Conservation (phyloP, 805 yeast genomes). For the Cyberlindnera nakhonratchasimensis region DNA sequence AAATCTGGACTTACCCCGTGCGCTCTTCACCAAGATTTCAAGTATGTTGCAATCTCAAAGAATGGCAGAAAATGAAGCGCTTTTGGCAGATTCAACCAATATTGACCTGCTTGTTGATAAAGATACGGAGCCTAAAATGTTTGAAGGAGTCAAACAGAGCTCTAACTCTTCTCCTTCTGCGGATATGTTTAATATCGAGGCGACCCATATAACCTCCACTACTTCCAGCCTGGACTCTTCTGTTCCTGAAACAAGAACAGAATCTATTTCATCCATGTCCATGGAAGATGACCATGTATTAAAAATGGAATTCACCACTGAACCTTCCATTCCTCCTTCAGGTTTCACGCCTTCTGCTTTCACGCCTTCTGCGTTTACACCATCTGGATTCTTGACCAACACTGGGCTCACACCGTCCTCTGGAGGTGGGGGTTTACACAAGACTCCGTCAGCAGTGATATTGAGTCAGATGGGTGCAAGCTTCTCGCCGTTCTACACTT, state of each 20-base stretch:
- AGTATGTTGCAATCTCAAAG: slow-evolving; percentile 16
- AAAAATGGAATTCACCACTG: slow-evolving; percentile 4
- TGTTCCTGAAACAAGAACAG: slow-evolving; percentile 3
- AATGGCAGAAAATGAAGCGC: slow-evolving; percentile 3
- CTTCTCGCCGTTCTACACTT: slow-evolving; percentile 12
- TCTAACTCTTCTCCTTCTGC: not conserved
- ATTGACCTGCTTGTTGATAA: slow-evolving; percentile 4
- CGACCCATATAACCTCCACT: not conserved
- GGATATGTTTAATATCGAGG: not conserved
- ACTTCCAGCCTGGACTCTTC: slow-evolving; percentile 6
- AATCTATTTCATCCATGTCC: slow-evolving; percentile 1
- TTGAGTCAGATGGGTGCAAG: slow-evolving; percentile 13
- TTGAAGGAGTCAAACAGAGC: slow-evolving; percentile 3
- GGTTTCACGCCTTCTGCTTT: slow-evolving; percentile 8
- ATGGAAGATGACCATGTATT: not conserved
- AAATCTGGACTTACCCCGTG: slow-evolving; percentile 21
- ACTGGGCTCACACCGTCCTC: slow-evolving; percentile 7
- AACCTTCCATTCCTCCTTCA: not conserved
- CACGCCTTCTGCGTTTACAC: slow-evolving; percentile 6
- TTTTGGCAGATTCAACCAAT: not conserved
- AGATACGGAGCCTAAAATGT: slow-evolving; percentile 4
- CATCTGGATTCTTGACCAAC: slow-evolving; percentile 7
- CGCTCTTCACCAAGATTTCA: slow-evolving; percentile 17
- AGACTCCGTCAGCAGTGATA: slow-evolving; percentile 7
- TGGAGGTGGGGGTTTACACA: slow-evolving; percentile 6